phyloP scores from a whole-genome alignment of 2,329 filamentous ascomycete species.

The Epichloe sylvatica region DNA sequence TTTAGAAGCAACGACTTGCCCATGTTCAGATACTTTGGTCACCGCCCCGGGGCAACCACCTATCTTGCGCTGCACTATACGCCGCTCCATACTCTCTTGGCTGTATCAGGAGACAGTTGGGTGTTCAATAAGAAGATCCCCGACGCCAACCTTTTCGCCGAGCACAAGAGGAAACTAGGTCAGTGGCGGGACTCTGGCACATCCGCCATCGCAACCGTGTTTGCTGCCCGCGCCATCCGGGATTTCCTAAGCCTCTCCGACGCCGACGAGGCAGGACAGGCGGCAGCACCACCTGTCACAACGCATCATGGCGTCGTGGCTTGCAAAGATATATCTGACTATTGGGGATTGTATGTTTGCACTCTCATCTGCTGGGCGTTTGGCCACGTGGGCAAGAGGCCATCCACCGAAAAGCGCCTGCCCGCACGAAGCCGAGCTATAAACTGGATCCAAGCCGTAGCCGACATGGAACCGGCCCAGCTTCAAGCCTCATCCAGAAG shows the following conservation, averaged over 20 bases:
- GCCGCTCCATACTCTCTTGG: constrained; percentile 43
- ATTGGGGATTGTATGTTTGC: constrained; percentile 43
- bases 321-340: constrained; percentile 31
- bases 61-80: constrained; percentile 45
- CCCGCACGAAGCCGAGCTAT: constrained; percentile 16
- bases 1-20: constrained; percentile 13
- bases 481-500: constrained; percentile 20
- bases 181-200: constrained; percentile 31
- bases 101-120: constrained; percentile 45
- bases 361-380: constrained; percentile 47
- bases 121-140: constrained; percentile 41
- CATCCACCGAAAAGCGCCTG: constrained; percentile 9
- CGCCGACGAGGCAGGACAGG: background rate
- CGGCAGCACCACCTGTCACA: constrained; percentile 10
- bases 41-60: constrained; percentile 32
- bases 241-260: constrained; percentile 22
- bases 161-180: constrained; percentile 32
- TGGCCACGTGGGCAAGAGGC: constrained; percentile 20
- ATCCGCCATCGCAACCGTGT: constrained; percentile 32
- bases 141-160: constrained; percentile 27
- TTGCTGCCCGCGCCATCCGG: constrained; percentile 39
- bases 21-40: constrained; percentile 29
- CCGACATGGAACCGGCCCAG: constrained; percentile 26
- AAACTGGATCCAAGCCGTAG: constrained; percentile 27
- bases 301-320: constrained; percentile 3